Base-by-base conservation (phyloP, 208 protist genomes). In the Herpetomonas tarakana region DNA sequence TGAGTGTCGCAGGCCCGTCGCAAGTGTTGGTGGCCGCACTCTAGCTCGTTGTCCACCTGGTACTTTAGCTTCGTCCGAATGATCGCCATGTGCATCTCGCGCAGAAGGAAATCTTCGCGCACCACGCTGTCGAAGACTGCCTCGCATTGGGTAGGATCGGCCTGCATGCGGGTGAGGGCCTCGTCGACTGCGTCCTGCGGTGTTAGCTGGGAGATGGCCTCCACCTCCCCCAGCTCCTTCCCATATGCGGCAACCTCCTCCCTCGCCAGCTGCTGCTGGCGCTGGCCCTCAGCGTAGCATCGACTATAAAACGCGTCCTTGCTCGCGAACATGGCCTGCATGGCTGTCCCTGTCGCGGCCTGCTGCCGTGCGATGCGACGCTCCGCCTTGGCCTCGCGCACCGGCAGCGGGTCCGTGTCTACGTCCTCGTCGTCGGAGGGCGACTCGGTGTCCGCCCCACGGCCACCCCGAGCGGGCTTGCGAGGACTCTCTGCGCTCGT, bases 211-310 rank as follows among this genome's bases (percentile, higher is more conserved):
- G 61, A 22, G 19, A 66, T 41, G 16, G 61, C 61, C 51, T 66
- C 51, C 19, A 66, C 52, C 1, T 47, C 31, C 38, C 61, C 61
- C 29, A 66, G 61, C 41, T 66, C 61, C 61, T 66, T 66, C 31
- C 47, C 61, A 26, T 57, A 66, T 3, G 52, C 49, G 2, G 49
- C 49, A 7, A 66, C 61, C 12, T 41, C 61, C 11, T 38, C 51
- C 2, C 52, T 27, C 28, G 61, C 61, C 19, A 30, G 52, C 3
- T 18, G 11, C 38, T 66, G 61, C 22, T 58, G 39, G 21, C 41
- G 18, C 39, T 52, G 38, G 9, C 61, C 61, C 21, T 66, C 27
- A n/a, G 39, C 52, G 52, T 66, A 66, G 9, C 9, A 41, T 6
- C 35, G 35, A 18, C 9, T 14, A 2, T 52, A 49, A 4, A 14